Percentiles rank a stretch among this genome's conserved stretches.
Evolutionary conservation across 176 grass and related monocot genomes (phyloP).

Genomic region (Pontederia paniculata): DNA sequence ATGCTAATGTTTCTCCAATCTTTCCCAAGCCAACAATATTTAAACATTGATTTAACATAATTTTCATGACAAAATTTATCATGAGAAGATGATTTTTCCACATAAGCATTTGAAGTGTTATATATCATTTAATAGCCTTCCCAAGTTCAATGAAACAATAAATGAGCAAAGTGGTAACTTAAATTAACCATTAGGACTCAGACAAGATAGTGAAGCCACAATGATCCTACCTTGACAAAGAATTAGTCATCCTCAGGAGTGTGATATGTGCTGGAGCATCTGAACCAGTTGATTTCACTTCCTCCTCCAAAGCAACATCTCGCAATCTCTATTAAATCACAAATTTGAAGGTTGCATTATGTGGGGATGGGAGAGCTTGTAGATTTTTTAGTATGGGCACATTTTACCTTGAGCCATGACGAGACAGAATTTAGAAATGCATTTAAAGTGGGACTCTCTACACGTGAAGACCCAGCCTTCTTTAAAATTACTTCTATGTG

Average conservation of each 20-base stretch:
- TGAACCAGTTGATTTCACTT: slow-evolving; percentile 36
- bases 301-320: slow-evolving; percentile 64
- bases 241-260: slow-evolving; percentile 59
- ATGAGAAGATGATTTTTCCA: no score
- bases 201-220: slow-evolving; percentile 1
- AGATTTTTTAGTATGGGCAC: neutral
- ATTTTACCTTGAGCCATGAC: slow-evolving; percentile 72
- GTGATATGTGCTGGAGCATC: slow-evolving; percentile 34
- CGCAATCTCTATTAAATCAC: slow-evolving; percentile 45
- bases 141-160: neutral
- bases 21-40: neutral
- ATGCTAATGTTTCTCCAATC: neutral
- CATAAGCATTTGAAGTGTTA: neutral
- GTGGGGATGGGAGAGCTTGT: neutral
- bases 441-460: slow-evolving; percentile 36
- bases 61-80: neutral
- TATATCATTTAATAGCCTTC: neutral
- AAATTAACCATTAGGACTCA: no score
- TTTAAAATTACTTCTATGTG: slow-evolving; percentile 58
- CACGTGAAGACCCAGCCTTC: slow-evolving; percentile 23
- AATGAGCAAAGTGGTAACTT: neutral
- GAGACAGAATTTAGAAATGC: slow-evolving; percentile 59
- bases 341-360: slow-evolving; percentile 3
- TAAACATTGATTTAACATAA: neutral
- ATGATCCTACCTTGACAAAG: slow-evolving; percentile 56